phyloP scores from a whole-genome alignment of 495 filamentous ascomycete species.

The Aspergillus affinis region DNA sequence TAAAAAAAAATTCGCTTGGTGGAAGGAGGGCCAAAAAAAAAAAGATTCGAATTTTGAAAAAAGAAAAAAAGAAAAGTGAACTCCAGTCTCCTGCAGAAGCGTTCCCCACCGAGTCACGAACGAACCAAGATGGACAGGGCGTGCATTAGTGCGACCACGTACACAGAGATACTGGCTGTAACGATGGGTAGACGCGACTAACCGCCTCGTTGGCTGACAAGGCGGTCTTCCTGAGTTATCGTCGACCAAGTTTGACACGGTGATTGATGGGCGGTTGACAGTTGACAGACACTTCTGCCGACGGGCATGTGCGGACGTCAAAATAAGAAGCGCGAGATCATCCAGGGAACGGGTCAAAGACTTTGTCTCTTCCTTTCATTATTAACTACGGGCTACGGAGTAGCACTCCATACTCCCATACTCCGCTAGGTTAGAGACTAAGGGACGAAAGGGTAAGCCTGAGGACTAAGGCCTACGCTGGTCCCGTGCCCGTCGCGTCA shows the following conservation, averaged over 20 bases:
- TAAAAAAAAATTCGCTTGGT: slow-evolving; percentile 1
- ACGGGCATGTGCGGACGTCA: slow-evolving; percentile 1
- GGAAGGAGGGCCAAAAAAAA: not conserved
- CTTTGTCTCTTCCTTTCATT: not conserved
- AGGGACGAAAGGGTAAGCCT: too few species aligned
- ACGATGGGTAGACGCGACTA: slow-evolving; percentile 12
- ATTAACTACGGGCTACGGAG: too few species aligned
- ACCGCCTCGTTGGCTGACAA: slow-evolving; percentile 11
- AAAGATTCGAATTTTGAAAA: slow-evolving; percentile 14
- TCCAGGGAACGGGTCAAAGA: not conserved
- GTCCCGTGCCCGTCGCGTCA: slow-evolving; percentile 13
- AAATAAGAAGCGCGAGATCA: not conserved
- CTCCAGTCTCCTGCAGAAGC: slow-evolving; percentile 22
- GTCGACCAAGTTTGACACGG: not conserved
- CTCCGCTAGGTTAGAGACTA: too few species aligned
- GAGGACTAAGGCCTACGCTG: not conserved
- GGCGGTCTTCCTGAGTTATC: not conserved
- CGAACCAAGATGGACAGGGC: slow-evolving; percentile 21
- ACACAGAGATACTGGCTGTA: not conserved
- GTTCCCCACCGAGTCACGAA: slow-evolving; percentile 17
- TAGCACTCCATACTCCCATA: too few species aligned
- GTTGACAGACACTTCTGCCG: not conserved
- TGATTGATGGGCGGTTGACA: not conserved
- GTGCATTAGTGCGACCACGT: slow-evolving; percentile 24
- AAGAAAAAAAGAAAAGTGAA: too few species aligned